Evolutionary conservation across 306 rosid genomes (phyloP).

Genomic region (Casuarina glauca): DNA sequence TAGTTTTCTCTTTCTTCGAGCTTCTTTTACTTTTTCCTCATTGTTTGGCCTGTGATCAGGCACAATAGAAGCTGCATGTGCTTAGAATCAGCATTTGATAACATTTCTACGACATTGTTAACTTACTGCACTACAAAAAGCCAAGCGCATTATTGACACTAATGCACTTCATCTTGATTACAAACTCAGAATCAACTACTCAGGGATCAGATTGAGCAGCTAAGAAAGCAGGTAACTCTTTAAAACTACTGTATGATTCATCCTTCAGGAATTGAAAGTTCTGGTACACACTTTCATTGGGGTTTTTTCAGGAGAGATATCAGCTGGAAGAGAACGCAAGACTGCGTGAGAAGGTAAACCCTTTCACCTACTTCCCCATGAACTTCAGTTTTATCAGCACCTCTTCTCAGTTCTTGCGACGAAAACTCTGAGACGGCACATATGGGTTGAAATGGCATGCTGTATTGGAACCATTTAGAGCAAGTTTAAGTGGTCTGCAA

Average conservation of each 20-base stretch:
- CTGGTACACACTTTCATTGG: not conserved
- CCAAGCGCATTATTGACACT: not conserved
- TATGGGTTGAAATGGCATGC: not conserved
- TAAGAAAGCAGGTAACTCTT: slow-evolving; percentile 62
- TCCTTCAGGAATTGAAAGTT: not conserved
- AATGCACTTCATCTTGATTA: slow-evolving; percentile 18
- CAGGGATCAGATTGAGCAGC: slow-evolving; percentile 60
- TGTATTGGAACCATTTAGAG: no score
- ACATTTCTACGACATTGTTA: not conserved
- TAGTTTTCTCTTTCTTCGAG: not conserved
- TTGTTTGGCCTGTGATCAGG: no score
- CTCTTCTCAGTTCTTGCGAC: not conserved
- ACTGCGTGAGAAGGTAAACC: slow-evolving; percentile 51
- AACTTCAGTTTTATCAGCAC: not conserved
- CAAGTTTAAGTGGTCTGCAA: not conserved
- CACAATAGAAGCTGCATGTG: not conserved
- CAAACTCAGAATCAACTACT: slow-evolving; percentile 54
- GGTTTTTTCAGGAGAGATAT: slow-evolving; percentile 49
- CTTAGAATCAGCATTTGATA: not conserved
- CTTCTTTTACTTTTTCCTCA: not conserved
- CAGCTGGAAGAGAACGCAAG: slow-evolving; percentile 58
- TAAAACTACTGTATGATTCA: not conserved
- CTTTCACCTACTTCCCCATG: not conserved
- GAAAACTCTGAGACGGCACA: not conserved
- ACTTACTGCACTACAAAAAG: not conserved